Conservation (phyloP, 2,329 filamentous ascomycete species). For the Lecanosticta acicola region DNA sequence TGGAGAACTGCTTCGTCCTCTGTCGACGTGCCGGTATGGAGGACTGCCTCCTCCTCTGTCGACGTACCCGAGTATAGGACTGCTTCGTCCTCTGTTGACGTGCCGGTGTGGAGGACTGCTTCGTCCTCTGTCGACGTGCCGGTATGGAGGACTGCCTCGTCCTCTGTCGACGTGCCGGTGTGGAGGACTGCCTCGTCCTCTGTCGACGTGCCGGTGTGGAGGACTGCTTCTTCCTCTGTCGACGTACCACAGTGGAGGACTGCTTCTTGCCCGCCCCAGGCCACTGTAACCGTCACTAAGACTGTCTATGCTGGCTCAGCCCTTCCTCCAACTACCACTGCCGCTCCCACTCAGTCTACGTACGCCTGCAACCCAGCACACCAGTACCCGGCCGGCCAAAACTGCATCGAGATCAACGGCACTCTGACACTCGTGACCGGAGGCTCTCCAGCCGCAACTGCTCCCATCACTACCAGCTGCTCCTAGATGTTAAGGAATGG, state of each 20-base stretch:
- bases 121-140: too few species aligned
- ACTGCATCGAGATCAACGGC: slow-evolving; percentile 3
- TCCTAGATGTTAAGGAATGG: too few species aligned
- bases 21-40: not conserved
- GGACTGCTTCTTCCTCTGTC: too few species aligned
- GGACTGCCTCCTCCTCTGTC: slow-evolving; percentile 4
- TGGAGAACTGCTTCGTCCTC: not conserved
- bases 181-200: too few species aligned
- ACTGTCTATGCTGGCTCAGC: not conserved
- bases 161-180: too few species aligned
- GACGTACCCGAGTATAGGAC: too few species aligned
- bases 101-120: too few species aligned
- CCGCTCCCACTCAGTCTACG: too few species aligned
- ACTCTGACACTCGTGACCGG: slow-evolving; percentile 1
- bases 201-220: too few species aligned
- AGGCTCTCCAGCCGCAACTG: not conserved
- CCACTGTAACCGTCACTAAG: not conserved
- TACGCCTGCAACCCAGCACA: slow-evolving; percentile 7
- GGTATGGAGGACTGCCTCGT: too few species aligned
- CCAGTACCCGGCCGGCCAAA: slow-evolving; percentile 2
- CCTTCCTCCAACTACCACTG: slow-evolving; percentile 2
- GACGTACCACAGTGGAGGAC: too few species aligned
- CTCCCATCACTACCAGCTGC: not conserved
- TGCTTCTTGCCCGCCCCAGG: not conserved
- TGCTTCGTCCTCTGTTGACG: too few species aligned